Evolutionary conservation across 2,329 filamentous ascomycete genomes (phyloP).

Genomic region (Trichophyton benhamiae): DNA sequence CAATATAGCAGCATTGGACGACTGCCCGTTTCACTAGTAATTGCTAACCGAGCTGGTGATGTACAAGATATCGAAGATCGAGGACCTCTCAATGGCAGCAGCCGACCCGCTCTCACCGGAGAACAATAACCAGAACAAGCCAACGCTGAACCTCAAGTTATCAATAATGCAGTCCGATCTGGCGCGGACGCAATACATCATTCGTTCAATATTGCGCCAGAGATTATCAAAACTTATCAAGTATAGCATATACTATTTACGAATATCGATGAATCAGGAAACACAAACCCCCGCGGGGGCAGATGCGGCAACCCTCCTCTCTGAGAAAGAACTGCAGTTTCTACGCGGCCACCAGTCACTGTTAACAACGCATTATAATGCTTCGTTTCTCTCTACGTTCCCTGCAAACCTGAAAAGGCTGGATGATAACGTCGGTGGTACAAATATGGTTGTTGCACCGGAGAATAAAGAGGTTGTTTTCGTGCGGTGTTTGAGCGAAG

Average conservation of each 20-base stretch:
- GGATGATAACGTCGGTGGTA: slow-evolving; percentile 79
- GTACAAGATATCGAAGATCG: slow-evolving; percentile 50
- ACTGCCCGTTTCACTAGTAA: not conserved
- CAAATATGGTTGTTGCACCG: slow-evolving; percentile 83
- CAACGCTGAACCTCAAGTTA: slow-evolving; percentile 82
- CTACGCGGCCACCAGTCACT: slow-evolving; percentile 74
- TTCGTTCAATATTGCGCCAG: slow-evolving; percentile 68
- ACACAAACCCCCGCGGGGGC: slow-evolving; percentile 14
- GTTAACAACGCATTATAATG: slow-evolving; percentile 70
- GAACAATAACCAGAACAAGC: slow-evolving; percentile 49
- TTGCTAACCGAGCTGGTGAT: not conserved
- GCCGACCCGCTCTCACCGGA: slow-evolving; percentile 31
- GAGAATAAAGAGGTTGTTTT: slow-evolving; percentile 79
- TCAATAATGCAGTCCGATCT: slow-evolving; percentile 95
- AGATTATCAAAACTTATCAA: slow-evolving; percentile 62
- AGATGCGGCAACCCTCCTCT: slow-evolving; percentile 44
- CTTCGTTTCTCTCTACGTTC: slow-evolving; percentile 74
- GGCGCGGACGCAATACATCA: slow-evolving; percentile 82
- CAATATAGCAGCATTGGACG: too few species aligned
- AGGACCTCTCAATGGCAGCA: slow-evolving; percentile 42
- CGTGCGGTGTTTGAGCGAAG: slow-evolving; percentile 45
- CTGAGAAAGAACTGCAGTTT: slow-evolving; percentile 65
- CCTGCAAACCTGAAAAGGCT: slow-evolving; percentile 67
- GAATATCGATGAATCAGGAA: slow-evolving; percentile 16
- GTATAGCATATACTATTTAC: slow-evolving; percentile 40